phyloP scores from a whole-genome alignment of 768 basidiomycete genomes.

The Leccinum rimulosum region DNA sequence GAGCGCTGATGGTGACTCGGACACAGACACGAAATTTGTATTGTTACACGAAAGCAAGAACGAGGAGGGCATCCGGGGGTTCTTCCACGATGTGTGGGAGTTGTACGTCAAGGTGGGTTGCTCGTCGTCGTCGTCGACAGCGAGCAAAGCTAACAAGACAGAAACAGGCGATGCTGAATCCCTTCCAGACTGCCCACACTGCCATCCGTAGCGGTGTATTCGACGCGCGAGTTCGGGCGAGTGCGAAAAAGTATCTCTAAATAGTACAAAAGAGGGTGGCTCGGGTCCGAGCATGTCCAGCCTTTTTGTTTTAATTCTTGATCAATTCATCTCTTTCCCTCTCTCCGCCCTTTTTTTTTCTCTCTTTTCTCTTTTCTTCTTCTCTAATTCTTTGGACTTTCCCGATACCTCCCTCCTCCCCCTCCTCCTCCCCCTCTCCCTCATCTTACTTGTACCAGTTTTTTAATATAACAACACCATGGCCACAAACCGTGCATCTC shows the following conservation, averaged over 20 bases:
- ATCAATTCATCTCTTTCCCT: constrained; percentile 8
- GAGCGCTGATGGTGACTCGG: constrained; percentile 3
- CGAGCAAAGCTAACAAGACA: not conserved
- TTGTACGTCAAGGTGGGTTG: constrained; percentile 84
- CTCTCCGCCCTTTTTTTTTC: not conserved
- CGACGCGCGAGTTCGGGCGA: constrained; percentile 78
- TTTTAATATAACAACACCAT: constrained; percentile 31
- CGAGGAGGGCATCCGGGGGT: constrained; percentile 91
- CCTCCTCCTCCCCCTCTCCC: not conserved
- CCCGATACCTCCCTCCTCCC: not conserved
- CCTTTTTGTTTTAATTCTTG: constrained; percentile 17
- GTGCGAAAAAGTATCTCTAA: constrained; percentile 80
- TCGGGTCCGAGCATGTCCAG: constrained; percentile 10
- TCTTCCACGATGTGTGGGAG: constrained; percentile 97
- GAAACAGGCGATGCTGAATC: constrained; percentile 85
- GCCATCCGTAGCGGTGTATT: constrained; percentile 77
- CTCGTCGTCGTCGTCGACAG: not conserved
- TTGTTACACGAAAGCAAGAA: constrained; percentile 94
- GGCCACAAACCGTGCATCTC: constrained; percentile 69
- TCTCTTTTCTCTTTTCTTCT: constrained; percentile 18
- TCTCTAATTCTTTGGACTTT: constrained; percentile 9
- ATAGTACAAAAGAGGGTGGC: constrained; percentile 5
- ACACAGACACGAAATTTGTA: constrained; percentile 89
- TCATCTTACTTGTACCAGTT: constrained; percentile 22
- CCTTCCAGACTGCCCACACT: constrained; percentile 93